A percentile compares a stretch with the other conserved stretches of the same genome.
Conservation (phyloP, 352 stramenopile species). For the Globisporangium recalcitrans region DNA sequence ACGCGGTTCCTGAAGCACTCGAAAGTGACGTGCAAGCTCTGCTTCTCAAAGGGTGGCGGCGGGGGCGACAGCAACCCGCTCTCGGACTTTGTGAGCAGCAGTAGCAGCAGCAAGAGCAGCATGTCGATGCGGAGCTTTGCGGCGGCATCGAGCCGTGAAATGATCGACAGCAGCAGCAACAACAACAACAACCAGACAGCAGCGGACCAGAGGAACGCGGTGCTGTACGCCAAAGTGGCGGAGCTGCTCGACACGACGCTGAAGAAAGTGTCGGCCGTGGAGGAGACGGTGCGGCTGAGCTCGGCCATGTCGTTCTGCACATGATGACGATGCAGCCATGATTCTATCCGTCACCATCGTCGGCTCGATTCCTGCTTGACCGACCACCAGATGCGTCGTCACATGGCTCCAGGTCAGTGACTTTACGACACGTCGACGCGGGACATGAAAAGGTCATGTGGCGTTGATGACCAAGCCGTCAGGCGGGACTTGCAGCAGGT, state of each 20-base stretch:
- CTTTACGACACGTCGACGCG: neutral
- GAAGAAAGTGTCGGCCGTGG: constrained; percentile 66
- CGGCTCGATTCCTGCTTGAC: neutral
- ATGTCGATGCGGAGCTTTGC: constrained; percentile 11
- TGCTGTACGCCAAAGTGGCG: constrained; percentile 59
- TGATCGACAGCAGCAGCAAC: constrained; percentile 6
- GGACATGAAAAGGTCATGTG: neutral
- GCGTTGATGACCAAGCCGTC: neutral
- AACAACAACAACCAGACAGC: constrained; percentile 26
- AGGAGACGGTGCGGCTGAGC: constrained; percentile 72
- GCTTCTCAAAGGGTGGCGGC: constrained; percentile 33
- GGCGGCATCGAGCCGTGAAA: neutral
- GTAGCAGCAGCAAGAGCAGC: constrained; percentile 3
- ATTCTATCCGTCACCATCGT: neutral
- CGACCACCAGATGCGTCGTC: neutral
- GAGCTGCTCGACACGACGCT: constrained; percentile 70
- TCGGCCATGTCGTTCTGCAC: constrained; percentile 66
- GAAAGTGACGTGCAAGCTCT: constrained; percentile 72
- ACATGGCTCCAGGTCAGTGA: neutral
- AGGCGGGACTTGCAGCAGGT: neutral
- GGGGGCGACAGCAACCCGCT: neutral
- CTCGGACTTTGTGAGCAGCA: constrained; percentile 7
- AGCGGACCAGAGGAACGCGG: constrained; percentile 28
- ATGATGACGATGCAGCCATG: constrained; percentile 25
- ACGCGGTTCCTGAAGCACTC: constrained; percentile 75